These are phyloP conservation scores for Phytophthora tentaculata DNA, from an alignment of 352 stramenopile species.

Conservation along the genomic window DNA sequence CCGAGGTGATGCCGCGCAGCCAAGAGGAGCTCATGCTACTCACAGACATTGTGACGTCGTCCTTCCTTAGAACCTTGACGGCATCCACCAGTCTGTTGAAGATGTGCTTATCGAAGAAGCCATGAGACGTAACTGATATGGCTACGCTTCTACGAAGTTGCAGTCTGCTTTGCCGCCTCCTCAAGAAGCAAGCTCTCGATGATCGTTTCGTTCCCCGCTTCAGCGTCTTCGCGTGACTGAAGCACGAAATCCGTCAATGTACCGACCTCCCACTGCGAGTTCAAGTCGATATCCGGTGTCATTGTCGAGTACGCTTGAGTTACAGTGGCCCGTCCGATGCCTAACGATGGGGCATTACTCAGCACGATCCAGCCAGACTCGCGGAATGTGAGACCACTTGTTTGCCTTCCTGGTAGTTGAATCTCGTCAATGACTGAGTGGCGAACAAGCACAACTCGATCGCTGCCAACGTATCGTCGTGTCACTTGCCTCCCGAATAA, in stretches of 20 bases:
- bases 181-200: constrained; percentile 33
- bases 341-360: neutral
- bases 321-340: constrained; percentile 14
- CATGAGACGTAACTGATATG: constrained; percentile 12
- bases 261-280: constrained; percentile 36
- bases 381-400: constrained; percentile 33
- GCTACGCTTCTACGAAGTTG: neutral
- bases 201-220: constrained; percentile 24
- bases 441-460: constrained; percentile 37
- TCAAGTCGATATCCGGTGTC: constrained; percentile 28
- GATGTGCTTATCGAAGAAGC: constrained; percentile 35
- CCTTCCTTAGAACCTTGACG: constrained; percentile 39
- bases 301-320: constrained; percentile 31
- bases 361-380: constrained; percentile 43
- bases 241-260: constrained; percentile 51
- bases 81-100: constrained; percentile 38
- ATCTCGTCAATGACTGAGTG: constrained; percentile 37
- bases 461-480: constrained; percentile 23
- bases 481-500: constrained; percentile 28
- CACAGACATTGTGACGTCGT: constrained; percentile 32
- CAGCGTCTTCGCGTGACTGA: constrained; percentile 23
- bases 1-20: constrained; percentile 26
- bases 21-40: constrained; percentile 36
- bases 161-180: constrained; percentile 13
- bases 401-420: constrained; percentile 23